Percentiles rank a stretch among this genome's conserved stretches.
phyloP scores from a whole-genome alignment of 805 yeast genomes.

The Tetrapisispora pingtungensis region DNA sequence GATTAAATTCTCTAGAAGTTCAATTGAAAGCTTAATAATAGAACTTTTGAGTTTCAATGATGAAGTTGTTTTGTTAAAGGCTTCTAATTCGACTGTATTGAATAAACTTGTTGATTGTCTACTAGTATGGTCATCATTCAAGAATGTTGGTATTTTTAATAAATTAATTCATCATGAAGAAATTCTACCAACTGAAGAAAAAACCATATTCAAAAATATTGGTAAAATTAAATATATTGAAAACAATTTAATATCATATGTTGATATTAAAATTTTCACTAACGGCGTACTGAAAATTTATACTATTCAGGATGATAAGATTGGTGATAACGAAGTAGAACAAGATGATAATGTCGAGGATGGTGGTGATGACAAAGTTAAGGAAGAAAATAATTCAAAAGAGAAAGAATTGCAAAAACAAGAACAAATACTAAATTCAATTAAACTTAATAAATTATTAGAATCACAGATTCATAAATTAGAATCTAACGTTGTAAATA shows the following conservation, averaged over 20 bases:
- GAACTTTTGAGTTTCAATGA: background rate
- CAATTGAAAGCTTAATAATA: background rate
- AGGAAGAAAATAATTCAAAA: background rate
- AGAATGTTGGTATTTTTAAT: conserved; percentile 42
- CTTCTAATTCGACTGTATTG: conserved; percentile 22
- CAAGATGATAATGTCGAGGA: background rate
- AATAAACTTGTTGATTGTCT: conserved; percentile 36
- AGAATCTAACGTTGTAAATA: background rate
- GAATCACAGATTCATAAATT: background rate
- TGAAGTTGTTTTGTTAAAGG: background rate
- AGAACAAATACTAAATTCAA: background rate
- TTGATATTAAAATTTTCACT: background rate
- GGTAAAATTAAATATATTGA: background rate
- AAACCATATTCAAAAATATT: background rate
- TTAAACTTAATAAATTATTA: background rate
- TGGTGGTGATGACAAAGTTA: background rate
- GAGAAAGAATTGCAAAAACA: no score
- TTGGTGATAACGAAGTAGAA: no score
- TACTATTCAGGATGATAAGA: background rate
- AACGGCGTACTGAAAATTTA: background rate
- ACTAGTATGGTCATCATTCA: conserved; percentile 48
- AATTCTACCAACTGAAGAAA: background rate
- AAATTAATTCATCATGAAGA: conserved; percentile 29
- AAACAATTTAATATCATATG: background rate
- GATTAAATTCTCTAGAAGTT: conserved; percentile 9